phyloP scores from a whole-genome alignment of 495 filamentous ascomycete genomes.

The Penicillium nucicola region DNA sequence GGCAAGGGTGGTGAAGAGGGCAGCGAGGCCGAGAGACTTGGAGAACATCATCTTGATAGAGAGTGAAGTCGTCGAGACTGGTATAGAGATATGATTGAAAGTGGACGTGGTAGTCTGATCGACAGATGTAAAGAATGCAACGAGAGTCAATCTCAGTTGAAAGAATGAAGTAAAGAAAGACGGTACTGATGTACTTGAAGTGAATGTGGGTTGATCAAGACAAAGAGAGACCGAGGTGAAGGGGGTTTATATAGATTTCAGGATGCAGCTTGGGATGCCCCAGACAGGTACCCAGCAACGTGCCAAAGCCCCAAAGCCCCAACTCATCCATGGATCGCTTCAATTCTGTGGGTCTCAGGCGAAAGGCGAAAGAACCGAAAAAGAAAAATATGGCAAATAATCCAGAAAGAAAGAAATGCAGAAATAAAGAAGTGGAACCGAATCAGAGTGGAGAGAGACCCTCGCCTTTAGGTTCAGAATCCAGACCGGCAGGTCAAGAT shows the following conservation, averaged over 20 bases:
- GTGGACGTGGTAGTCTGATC: constrained; percentile 16
- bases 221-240: constrained; percentile 2
- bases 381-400: constrained; percentile 3
- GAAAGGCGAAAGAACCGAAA: constrained; percentile 11
- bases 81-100: constrained; percentile 17
- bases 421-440: constrained; percentile 9
- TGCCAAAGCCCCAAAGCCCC: constrained; percentile 13
- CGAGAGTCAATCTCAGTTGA: constrained; percentile 29
- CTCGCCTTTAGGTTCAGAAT: neutral
- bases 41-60: constrained; percentile 46
- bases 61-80: constrained; percentile 6
- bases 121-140: constrained; percentile 23
- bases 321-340: constrained; percentile 19
- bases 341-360: constrained; percentile 12
- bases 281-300: constrained; percentile 20
- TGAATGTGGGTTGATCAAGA: constrained; percentile 15
- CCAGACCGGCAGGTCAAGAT: neutral
- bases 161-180: constrained; percentile 12
- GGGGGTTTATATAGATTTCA: constrained; percentile 23
- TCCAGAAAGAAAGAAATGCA: constrained; percentile 10
- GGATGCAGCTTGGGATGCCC: neutral
- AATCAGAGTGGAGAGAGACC: constrained; percentile 1
- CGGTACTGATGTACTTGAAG: constrained; percentile 10
- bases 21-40: constrained; percentile 38
- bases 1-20: constrained; percentile 35